Conservation (phyloP, 1,139 yeast species). For the Candida dubliniensis region DNA sequence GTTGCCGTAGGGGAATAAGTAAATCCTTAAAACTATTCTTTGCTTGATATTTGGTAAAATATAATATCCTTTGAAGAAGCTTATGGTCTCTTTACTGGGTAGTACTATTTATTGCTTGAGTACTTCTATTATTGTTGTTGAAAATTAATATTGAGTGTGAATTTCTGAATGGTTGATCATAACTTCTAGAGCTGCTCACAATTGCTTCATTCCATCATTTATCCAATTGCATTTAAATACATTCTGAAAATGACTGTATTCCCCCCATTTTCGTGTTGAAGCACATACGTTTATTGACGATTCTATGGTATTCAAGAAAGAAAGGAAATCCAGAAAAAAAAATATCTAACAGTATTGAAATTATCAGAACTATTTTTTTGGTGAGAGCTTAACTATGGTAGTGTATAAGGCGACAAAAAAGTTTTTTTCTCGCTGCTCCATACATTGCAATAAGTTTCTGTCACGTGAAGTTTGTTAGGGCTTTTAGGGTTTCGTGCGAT, state of each 20-base stretch:
- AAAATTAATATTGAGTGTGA: too few species aligned
- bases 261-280: not conserved
- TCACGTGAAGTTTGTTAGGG: constrained; percentile 7
- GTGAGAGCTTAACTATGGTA: constrained; percentile 5
- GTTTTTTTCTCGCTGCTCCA: not conserved
- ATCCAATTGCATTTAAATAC: not conserved
- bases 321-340: constrained; percentile 8
- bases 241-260: not conserved
- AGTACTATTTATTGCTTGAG: too few species aligned
- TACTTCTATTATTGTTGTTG: too few species aligned
- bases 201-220: not conserved
- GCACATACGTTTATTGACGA: constrained; percentile 15
- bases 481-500: constrained; percentile 2
- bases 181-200: too few species aligned
- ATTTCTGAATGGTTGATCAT: too few species aligned
- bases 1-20: not conserved
- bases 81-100: too few species aligned
- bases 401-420: constrained; percentile 1
- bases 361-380: constrained; percentile 1
- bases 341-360: not conserved
- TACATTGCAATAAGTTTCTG: not conserved
- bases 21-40: not conserved
- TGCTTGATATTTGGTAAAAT: too few species aligned
- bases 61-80: too few species aligned
- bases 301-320: constrained; percentile 15